Conservation (phyloP, 208 protist genomes). For the Acanthamoeba royreba region DNA sequence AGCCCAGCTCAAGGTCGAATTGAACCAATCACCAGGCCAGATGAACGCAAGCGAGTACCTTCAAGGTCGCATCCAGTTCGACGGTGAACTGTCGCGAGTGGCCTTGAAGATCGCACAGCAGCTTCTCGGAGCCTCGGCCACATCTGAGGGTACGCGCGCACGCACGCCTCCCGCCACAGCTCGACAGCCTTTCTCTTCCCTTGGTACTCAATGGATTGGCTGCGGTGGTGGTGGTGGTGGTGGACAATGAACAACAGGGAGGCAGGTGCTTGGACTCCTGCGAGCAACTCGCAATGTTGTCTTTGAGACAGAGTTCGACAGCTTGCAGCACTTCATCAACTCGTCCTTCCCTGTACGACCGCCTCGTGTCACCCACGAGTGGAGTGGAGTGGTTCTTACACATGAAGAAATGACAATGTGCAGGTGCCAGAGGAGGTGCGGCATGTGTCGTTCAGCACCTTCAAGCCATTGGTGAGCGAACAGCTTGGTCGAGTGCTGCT, state of each 20-base stretch:
- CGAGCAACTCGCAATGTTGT: background rate
- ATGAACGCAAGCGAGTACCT: background rate
- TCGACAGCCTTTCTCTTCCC: background rate
- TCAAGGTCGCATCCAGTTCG: background rate
- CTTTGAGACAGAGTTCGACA: slow-evolving; percentile 24
- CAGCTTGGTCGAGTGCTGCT: background rate
- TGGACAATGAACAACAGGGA: background rate
- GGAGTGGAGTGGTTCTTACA: too few relatives aligned
- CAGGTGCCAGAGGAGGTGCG: slow-evolving; percentile 5
- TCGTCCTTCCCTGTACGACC: background rate
- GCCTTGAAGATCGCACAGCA: background rate
- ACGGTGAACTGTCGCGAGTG: background rate
- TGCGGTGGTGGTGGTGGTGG: too few relatives aligned
- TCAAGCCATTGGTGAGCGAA: background rate
- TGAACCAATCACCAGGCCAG: slow-evolving; percentile 36
- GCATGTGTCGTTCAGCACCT: background rate
- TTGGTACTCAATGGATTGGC: too few relatives aligned
- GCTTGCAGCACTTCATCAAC: background rate
- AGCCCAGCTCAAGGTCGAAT: background rate
- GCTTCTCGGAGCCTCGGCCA: too few relatives aligned
- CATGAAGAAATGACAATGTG: background rate
- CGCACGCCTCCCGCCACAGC: too few relatives aligned
- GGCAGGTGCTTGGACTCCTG: background rate
- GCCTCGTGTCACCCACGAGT: too few relatives aligned
- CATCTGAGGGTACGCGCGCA: too few relatives aligned